Percentiles rank a stretch among this genome's conserved stretches.
Evolutionary conservation across 768 basidiomycete species (phyloP).

Genomic region (button mushroom (Agaricus bisporus)): DNA sequence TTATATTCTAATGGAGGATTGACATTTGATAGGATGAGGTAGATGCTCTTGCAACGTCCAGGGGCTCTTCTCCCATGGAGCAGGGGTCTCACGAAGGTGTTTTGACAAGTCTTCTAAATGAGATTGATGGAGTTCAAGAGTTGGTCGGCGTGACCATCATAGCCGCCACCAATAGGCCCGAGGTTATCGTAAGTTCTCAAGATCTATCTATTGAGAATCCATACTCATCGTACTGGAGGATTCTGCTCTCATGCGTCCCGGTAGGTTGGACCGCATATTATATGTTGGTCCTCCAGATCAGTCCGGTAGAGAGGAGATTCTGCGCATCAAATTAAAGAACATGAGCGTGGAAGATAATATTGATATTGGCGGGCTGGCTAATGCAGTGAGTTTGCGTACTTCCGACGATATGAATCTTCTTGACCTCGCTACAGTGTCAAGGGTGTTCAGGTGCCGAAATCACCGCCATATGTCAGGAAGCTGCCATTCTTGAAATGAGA

Average conservation of each 20-base stretch:
- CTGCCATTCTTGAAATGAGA: slow-evolving; percentile 89
- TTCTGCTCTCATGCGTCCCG: slow-evolving; percentile 90
- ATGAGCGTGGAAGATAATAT: slow-evolving; percentile 80
- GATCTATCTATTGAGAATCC: not conserved
- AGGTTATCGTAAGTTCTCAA: slow-evolving; percentile 55
- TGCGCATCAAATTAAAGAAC: slow-evolving; percentile 64
- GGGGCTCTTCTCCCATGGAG: slow-evolving; percentile 55
- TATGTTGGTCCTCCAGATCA: slow-evolving; percentile 92
- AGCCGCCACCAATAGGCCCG: slow-evolving; percentile 94
- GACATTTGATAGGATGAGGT: slow-evolving; percentile 76
- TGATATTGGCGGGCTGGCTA: slow-evolving; percentile 61
- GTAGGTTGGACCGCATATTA: slow-evolving; percentile 87
- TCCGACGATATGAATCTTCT: not conserved
- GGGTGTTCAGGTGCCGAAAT: slow-evolving; percentile 98
- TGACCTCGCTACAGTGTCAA: slow-evolving; percentile 56
- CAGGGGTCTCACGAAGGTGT: slow-evolving; percentile 74
- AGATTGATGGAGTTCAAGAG: slow-evolving; percentile 98
- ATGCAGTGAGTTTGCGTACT: slow-evolving; percentile 43
- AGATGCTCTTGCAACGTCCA: slow-evolving; percentile 83
- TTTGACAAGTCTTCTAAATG: slow-evolving; percentile 87
- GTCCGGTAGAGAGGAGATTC: slow-evolving; percentile 75
- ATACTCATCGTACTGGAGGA: slow-evolving; percentile 48
- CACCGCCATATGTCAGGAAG: slow-evolving; percentile 89
- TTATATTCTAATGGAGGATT: not conserved
- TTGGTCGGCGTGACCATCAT: slow-evolving; percentile 91